Base-by-base conservation (phyloP, 202 grass and related monocot species). In the Schoenoplectus triqueter region DNA sequence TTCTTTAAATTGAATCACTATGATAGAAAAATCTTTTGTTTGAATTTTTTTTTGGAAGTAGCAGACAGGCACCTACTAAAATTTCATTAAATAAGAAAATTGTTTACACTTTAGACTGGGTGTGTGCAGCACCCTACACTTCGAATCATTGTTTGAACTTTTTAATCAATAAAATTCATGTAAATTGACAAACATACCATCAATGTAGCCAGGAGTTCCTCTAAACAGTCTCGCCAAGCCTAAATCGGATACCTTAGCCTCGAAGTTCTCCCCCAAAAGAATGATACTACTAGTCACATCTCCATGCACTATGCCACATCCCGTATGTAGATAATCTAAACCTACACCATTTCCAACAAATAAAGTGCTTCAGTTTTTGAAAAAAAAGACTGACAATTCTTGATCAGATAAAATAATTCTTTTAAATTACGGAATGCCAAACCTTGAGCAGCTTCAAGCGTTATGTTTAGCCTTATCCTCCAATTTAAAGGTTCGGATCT, bases 161-260 rank as follows among this genome's bases (percentile, higher is more conserved):
- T 52, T 10, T 52, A 78, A 11, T 52, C 22, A 11, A 20, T 56
- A 11, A 5, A 57, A 54, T 78, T 40, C 6, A n/a, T 15, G 14
- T 13, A 78, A 7, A 55, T 7, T 80, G 80, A 2, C 31, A 31
- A 31, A 31, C 31, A 31, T 85, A 89, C 90, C 89, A 78, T 87
- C 90, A n/a, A 92, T 41, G 18, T 89, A 92, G 54, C 90, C 90
- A 2, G 44, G 21, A 10, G 90, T 92, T 1, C 88, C 90, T 8
- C 49, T 50, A 69, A 84, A 86, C 4, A 80, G 71, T 83, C 41
- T 92, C 7, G 85, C 73, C 20, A 92, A 56, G 50, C 88, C 91
- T 62, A 92, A 92, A 80, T 92, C 86, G 3, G 88, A 73, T 14
- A 92, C 87, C 84, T 92, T 92, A 7, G 88, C 86, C 41, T 78